phyloP scores from a whole-genome alignment of 1,284 basidiomycete species.

The Microbotryomycetes sp. region DNA sequence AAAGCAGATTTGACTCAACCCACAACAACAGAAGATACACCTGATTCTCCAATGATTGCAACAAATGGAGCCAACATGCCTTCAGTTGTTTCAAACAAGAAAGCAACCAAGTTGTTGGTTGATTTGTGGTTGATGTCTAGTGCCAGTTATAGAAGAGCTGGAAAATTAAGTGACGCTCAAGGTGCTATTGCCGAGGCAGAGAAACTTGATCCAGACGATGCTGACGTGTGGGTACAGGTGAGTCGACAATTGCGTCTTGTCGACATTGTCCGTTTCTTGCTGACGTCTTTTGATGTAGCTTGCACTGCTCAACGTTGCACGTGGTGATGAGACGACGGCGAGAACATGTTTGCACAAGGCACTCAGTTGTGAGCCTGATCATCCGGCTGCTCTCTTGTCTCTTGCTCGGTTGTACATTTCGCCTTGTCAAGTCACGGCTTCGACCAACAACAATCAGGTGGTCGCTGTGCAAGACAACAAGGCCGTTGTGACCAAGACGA shows the following conservation, averaged over 20 bases:
- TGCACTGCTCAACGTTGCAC: conserved; percentile 5
- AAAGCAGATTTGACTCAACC: not conserved
- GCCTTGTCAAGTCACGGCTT: conserved; percentile 15
- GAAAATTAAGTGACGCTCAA: conserved; percentile 80
- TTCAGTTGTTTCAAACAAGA: conserved; percentile 39
- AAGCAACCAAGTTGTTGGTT: conserved; percentile 66
- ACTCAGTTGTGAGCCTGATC: conserved; percentile 48
- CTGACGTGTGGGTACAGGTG: conserved; percentile 91
- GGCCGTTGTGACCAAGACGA: conserved; percentile 22
- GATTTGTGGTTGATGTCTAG: conserved; percentile 90
- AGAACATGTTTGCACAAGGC: conserved; percentile 18
- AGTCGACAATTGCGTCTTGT: conserved; percentile 34
- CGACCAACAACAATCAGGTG: conserved; percentile 5
- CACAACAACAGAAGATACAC: not conserved
- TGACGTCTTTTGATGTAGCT: not conserved
- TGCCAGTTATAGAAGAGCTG: conserved; percentile 82
- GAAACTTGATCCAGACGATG: conserved; percentile 68
- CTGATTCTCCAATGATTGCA: not conserved
- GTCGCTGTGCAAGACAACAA: too few species aligned
- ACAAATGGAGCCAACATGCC: conserved; percentile 1
- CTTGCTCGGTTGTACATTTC: conserved; percentile 66
- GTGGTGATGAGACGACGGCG: conserved; percentile 18
- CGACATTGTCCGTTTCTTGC: too few species aligned
- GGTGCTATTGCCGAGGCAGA: conserved; percentile 95
- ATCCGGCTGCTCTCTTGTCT: conserved; percentile 68